Conservation (phyloP, 768 basidiomycete genomes). For the Lactarius tabidus region DNA sequence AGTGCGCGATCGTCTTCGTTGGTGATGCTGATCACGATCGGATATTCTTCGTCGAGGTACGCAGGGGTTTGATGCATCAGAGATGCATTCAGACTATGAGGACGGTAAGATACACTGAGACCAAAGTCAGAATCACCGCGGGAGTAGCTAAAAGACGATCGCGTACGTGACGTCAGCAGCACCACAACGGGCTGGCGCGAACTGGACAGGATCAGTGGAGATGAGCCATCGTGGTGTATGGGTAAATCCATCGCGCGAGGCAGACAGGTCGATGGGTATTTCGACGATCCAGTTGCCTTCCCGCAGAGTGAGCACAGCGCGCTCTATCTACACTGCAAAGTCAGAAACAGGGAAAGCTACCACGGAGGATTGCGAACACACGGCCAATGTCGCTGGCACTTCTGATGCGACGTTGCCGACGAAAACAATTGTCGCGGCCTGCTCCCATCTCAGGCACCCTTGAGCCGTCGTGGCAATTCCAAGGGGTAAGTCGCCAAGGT, state of each 20-base stretch:
- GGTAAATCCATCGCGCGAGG: conserved; percentile 33
- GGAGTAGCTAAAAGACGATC: conserved; percentile 7
- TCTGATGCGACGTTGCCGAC: conserved; percentile 55
- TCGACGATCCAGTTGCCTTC: conserved; percentile 67
- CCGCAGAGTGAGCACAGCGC: conserved; percentile 48
- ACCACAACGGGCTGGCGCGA: conserved; percentile 48
- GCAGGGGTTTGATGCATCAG: conserved; percentile 64
- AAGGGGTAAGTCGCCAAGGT: conserved; percentile 41
- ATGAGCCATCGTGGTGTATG: conserved; percentile 51
- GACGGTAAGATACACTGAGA: conserved; percentile 57
- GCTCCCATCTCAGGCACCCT: conserved; percentile 55
- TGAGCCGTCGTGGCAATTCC: conserved; percentile 28
- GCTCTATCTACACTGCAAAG: conserved; percentile 33
- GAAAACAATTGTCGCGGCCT: conserved; percentile 52
- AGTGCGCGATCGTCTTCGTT: conserved; percentile 71
- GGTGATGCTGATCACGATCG: conserved; percentile 62
- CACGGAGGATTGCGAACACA: conserved; percentile 33
- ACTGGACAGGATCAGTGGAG: conserved; percentile 49
- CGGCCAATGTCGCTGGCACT: conserved; percentile 49
- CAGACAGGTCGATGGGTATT: conserved; percentile 48
- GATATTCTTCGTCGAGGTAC: conserved; percentile 76
- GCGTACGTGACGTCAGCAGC: conserved; percentile 47
- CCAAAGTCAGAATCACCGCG: conserved; percentile 9
- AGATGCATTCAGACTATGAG: conserved; percentile 52
- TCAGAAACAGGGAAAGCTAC: not conserved